phyloP scores from a whole-genome alignment of 306 rosid genomes.

The Prunus dulcis region DNA sequence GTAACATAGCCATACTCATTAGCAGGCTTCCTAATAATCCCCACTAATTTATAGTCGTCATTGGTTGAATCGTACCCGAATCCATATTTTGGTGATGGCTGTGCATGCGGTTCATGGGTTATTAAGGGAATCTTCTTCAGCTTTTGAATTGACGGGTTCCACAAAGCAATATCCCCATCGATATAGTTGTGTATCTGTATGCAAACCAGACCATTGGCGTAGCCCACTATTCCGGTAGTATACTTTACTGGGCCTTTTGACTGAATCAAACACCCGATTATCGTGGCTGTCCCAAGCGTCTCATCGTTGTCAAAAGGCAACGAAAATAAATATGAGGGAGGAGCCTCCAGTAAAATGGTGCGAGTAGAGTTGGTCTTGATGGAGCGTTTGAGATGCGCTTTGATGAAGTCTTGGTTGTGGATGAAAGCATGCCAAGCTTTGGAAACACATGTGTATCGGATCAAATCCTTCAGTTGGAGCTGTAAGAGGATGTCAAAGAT shows the following conservation, averaged over 20 bases:
- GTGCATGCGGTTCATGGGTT: not conserved
- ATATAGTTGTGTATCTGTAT: not conserved
- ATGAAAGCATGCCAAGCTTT: not conserved
- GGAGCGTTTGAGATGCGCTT: too few species aligned
- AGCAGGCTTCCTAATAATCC: not conserved
- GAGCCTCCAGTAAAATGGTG: too few species aligned
- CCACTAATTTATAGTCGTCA: not conserved
- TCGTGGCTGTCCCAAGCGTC: not conserved
- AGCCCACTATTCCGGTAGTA: not conserved
- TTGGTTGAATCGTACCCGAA: slow-evolving; percentile 2
- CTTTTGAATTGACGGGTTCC: not conserved
- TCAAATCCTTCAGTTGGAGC: not conserved
- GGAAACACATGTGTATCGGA: not conserved
- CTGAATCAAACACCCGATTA: too few species aligned
- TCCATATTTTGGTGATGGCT: not conserved
- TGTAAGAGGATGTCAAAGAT: not conserved
- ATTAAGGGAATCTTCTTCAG: not conserved
- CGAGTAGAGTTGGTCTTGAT: too few species aligned
- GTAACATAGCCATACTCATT: fast-evolving
- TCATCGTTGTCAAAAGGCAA: not conserved
- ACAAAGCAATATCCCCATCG: not conserved
- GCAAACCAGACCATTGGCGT: not conserved
- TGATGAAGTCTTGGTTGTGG: too few species aligned
- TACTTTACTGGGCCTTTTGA: too few species aligned
- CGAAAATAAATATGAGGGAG: too few species aligned